Conservation (phyloP, 371 early-diverging fungal genomes). For the Dichotomocladium elegans region DNA sequence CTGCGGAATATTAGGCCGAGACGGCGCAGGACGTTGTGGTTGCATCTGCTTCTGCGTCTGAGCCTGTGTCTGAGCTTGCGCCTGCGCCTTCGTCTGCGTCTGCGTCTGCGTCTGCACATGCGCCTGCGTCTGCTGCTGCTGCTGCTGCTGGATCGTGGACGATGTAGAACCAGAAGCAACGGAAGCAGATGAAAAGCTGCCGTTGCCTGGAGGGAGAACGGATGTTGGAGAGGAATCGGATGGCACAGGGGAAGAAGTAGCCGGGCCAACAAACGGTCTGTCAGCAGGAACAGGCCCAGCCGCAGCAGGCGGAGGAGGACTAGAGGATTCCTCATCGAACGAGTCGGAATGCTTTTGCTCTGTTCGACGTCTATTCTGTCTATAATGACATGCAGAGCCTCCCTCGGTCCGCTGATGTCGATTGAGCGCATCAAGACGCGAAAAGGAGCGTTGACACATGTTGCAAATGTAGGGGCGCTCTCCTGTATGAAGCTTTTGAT, state of each 20-base stretch:
- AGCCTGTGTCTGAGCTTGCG: no score
- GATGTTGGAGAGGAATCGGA: not conserved
- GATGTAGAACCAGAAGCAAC: no score
- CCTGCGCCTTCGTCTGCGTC: no score
- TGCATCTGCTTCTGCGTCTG: not conserved
- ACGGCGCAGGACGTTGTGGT: not conserved
- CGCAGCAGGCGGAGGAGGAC: no score
- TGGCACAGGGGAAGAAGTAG: not conserved
- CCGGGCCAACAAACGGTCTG: not conserved
- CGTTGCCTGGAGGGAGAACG: not conserved
- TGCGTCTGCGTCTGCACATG: no score
- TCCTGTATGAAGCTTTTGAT: constrained; percentile 61
- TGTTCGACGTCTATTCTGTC: constrained; percentile 3
- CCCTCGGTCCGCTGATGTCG: constrained; percentile 64
- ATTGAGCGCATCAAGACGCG: constrained; percentile 66
- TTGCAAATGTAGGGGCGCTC: constrained; percentile 56
- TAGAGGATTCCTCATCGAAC: no score
- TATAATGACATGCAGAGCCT: constrained; percentile 22
- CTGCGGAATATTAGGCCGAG: constrained; percentile 3
- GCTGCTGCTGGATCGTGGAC: not conserved
- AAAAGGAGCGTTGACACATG: constrained; percentile 59
- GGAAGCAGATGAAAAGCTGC: no score
- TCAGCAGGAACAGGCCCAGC: not conserved
- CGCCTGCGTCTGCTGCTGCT: not conserved
- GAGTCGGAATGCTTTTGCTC: constrained; percentile 6